Conservation (phyloP, 495 filamentous ascomycete species). For the Trichocladium antarcticum region DNA sequence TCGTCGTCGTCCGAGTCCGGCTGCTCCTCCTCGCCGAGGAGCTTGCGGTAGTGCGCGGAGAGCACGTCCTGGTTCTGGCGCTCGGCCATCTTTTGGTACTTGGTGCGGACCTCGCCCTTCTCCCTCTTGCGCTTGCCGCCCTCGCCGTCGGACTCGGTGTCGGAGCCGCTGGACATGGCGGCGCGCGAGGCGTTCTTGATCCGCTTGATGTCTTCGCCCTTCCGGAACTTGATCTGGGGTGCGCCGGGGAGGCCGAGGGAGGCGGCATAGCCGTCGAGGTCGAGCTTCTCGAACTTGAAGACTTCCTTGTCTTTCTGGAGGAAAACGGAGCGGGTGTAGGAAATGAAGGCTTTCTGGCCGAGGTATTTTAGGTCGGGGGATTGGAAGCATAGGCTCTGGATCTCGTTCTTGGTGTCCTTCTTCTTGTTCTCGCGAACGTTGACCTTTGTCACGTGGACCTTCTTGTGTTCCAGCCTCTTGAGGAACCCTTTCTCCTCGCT, state of each 20-base stretch:
- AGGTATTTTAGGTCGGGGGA: slow-evolving; percentile 90
- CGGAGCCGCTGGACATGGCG: slow-evolving; percentile 42
- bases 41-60: slow-evolving; percentile 78
- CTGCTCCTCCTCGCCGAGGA: slow-evolving; percentile 58
- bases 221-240: slow-evolving; percentile 82
- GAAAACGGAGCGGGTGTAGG: slow-evolving; percentile 70
- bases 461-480: slow-evolving; percentile 69
- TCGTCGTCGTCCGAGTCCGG: slow-evolving; percentile 45
- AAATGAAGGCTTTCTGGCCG: slow-evolving; percentile 89
- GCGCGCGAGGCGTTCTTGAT: slow-evolving; percentile 74
- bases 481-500: slow-evolving; percentile 84
- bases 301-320: slow-evolving; percentile 88
- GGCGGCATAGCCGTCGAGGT: slow-evolving; percentile 72
- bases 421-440: slow-evolving; percentile 84
- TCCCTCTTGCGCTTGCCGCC: slow-evolving; percentile 49
- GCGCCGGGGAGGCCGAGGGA: slow-evolving; percentile 83
- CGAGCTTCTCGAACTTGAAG: slow-evolving; percentile 69
- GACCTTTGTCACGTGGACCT: slow-evolving; percentile 73
- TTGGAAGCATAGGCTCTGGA: slow-evolving; percentile 92
- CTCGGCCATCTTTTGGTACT: slow-evolving; percentile 95
- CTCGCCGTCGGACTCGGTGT: slow-evolving; percentile 36
- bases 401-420: slow-evolving; percentile 64
- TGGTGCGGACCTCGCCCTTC: slow-evolving; percentile 64
- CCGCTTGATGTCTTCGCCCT: slow-evolving; percentile 73
- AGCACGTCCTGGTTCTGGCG: slow-evolving; percentile 89